These are phyloP conservation scores for Penicillium waksmanii DNA, from an alignment of 495 filamentous ascomycete genomes.

Conservation along the genomic window DNA sequence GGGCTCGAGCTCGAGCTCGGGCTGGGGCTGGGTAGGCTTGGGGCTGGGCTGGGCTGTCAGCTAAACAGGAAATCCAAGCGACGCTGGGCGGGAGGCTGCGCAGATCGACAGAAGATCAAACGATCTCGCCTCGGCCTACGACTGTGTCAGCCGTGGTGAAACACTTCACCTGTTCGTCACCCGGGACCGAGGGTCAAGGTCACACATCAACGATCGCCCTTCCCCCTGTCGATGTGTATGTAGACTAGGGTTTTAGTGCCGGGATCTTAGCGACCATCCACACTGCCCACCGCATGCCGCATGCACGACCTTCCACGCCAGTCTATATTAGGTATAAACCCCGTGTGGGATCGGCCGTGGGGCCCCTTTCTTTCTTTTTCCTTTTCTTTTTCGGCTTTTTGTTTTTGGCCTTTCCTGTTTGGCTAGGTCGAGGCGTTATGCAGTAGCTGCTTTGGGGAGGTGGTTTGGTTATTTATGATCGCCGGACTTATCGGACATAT, in stretches of 20 bases:
- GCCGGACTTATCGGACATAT: background rate
- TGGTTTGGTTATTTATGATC: background rate
- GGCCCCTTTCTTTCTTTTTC: constrained; percentile 6
- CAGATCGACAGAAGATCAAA: constrained; percentile 28
- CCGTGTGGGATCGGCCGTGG: constrained; percentile 24
- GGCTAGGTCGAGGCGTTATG: constrained; percentile 2
- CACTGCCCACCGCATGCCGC: constrained; percentile 4
- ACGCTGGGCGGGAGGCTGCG: constrained; percentile 5
- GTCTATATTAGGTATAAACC: constrained; percentile 23
- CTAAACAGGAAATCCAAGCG: background rate
- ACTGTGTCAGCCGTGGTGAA: constrained; percentile 27
- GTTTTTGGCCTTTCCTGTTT: constrained; percentile 13
- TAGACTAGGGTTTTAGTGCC: constrained; percentile 9
- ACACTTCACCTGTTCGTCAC: constrained; percentile 35
- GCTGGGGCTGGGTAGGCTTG: too few species aligned
- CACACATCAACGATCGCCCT: constrained; percentile 12
- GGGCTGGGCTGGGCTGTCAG: background rate
- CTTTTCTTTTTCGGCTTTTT: background rate
- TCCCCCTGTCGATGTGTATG: constrained; percentile 9
- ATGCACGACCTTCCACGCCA: constrained; percentile 3
- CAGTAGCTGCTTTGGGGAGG: constrained; percentile 5
- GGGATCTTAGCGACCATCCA: constrained; percentile 23
- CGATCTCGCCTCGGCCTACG: constrained; percentile 14
- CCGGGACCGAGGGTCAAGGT: constrained; percentile 11
- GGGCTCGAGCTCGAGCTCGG: too few species aligned